A percentile compares a stretch with the other conserved stretches of the same genome.
phyloP scores from a whole-genome alignment of 148 eudicot genomes.

The Rhododendron simsii region DNA sequence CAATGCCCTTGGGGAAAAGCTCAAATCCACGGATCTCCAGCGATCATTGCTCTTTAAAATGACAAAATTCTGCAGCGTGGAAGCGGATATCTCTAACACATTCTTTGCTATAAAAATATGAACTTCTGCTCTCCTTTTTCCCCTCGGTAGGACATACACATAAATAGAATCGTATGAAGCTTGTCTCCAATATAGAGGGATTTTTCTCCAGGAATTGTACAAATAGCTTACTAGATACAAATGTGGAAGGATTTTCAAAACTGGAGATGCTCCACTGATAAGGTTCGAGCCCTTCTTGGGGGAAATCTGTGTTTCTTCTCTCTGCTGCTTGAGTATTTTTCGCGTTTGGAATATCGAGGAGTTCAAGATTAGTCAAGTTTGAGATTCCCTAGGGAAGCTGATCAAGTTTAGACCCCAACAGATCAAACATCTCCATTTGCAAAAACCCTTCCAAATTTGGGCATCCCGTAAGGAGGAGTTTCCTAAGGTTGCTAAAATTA shows the following conservation, averaged over 20 bases:
- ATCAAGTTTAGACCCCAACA: too few relatives aligned
- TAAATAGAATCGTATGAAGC: slow-evolving; percentile 17
- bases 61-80: not conserved
- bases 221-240: slow-evolving; percentile 11
- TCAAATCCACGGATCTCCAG: slow-evolving; percentile 23
- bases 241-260: slow-evolving; percentile 1
- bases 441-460: too few relatives aligned
- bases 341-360: too few relatives aligned
- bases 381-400: too few relatives aligned
- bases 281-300: not conserved
- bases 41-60: not conserved
- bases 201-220: not conserved
- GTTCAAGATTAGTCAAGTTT: too few relatives aligned
- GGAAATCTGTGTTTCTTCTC: not conserved
- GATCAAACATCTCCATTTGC: too few relatives aligned
- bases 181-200: slow-evolving; percentile 1
- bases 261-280: slow-evolving; percentile 1
- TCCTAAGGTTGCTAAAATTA: too few relatives aligned
- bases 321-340: not conserved
- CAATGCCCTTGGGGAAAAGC: slow-evolving; percentile 9
- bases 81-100: not conserved
- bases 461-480: too few relatives aligned
- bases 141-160: slow-evolving; percentile 11
- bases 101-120: not conserved
- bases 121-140: not conserved